Evolutionary conservation across 1,284 basidiomycete species (phyloP).

Genomic region (Moniliophthora roreri): DNA sequence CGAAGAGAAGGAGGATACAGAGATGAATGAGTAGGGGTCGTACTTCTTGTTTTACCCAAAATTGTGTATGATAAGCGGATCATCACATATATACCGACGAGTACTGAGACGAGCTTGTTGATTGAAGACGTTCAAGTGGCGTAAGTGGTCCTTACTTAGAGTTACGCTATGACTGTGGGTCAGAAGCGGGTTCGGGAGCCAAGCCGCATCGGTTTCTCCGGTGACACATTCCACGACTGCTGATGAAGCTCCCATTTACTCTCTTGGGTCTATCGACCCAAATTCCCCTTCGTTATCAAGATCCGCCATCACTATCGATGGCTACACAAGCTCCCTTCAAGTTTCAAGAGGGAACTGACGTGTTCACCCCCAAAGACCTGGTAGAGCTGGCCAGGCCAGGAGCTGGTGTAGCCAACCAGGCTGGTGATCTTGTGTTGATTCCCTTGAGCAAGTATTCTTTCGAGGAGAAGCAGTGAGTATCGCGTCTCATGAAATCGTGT

Average conservation of each 20-base stretch:
- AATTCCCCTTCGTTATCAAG: constrained; percentile 35
- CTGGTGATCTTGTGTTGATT: constrained; percentile 67
- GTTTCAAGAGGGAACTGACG: constrained; percentile 53
- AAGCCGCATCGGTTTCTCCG: too few species aligned
- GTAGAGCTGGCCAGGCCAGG: constrained; percentile 72
- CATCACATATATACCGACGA: too few species aligned
- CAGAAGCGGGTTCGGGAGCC: not conserved
- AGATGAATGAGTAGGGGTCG: not conserved
- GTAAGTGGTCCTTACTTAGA: too few species aligned
- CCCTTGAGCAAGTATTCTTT: constrained; percentile 71
- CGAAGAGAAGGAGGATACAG: constrained; percentile 1
- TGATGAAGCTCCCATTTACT: constrained; percentile 41
- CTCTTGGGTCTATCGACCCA: constrained; percentile 54
- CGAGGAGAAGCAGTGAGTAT: constrained; percentile 67
- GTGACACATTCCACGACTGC: not conserved
- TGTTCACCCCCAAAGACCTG: constrained; percentile 75
- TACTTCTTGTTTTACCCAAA: too few species aligned
- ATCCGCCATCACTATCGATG: constrained; percentile 26
- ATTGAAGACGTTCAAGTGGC: too few species aligned
- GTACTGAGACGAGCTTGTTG: too few species aligned
- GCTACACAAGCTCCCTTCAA: constrained; percentile 39
- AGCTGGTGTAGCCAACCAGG: constrained; percentile 59
- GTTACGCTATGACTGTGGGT: not conserved
- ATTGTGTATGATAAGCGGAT: too few species aligned
- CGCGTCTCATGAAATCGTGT: not conserved